phyloP scores from a whole-genome alignment of 164 flowering plant species.

The Chimonanthus salicifolius region DNA sequence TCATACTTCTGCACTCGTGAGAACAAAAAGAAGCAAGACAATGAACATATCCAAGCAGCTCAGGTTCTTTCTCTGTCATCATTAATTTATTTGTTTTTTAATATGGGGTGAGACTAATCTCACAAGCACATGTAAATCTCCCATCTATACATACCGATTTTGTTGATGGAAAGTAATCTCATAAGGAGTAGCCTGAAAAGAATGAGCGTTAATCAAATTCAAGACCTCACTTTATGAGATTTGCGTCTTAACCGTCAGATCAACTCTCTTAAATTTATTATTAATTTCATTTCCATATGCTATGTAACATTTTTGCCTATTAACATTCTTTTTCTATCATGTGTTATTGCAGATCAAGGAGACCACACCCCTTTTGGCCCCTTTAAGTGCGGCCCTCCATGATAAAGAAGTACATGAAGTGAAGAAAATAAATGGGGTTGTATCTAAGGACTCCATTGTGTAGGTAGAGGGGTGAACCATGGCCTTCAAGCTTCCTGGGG shows the following conservation, averaged over 20 bases:
- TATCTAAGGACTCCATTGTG: slow-evolving; percentile 45
- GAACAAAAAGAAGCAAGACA: slow-evolving; percentile 47
- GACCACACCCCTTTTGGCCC: slow-evolving; percentile 38
- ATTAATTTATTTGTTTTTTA: too few relatives aligned
- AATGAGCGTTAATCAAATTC: too few relatives aligned
- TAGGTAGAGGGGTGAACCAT: slow-evolving; percentile 3
- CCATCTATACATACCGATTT: background rate
- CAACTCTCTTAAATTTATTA: background rate
- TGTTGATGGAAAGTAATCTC: too few relatives aligned
- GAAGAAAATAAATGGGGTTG: slow-evolving; percentile 32
- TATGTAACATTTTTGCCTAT: background rate
- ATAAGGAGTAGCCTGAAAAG: too few relatives aligned
- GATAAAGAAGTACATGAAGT: slow-evolving; percentile 46
- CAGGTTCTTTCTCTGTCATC: slow-evolving; percentile 38
- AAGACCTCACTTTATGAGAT: background rate
- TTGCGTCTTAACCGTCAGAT: background rate
- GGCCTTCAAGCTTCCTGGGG: background rate
- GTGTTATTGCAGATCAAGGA: slow-evolving; percentile 26
- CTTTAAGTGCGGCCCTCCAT: slow-evolving; percentile 26
- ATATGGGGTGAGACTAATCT: too few relatives aligned
- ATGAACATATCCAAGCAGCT: slow-evolving; percentile 28
- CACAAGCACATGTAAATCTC: too few relatives aligned
- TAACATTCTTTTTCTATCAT: background rate
- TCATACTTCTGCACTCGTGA: slow-evolving; percentile 78
- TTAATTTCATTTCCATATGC: background rate